Evolutionary conservation across 202 grass and related monocot genomes (phyloP).

Genomic region (Alloteropsis angusta): DNA sequence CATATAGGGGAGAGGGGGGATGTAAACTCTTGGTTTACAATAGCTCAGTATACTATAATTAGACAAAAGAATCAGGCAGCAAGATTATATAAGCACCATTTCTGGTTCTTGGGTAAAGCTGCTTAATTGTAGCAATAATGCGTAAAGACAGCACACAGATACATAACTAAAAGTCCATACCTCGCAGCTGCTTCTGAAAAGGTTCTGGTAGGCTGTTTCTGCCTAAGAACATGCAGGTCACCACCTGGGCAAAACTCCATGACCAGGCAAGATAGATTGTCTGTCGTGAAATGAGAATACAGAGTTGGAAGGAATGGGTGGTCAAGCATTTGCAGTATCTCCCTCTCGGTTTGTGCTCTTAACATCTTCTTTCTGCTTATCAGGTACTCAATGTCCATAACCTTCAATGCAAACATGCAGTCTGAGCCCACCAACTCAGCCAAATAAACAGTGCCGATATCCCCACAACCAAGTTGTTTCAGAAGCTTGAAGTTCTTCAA

Average conservation of each 20-base stretch:
- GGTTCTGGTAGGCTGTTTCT: conserved; percentile 81
- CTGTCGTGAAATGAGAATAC: conserved; percentile 84
- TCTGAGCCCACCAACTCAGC: conserved; percentile 75
- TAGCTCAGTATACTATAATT: not conserved
- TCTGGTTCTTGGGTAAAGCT: not conserved
- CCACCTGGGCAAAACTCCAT: conserved; percentile 97
- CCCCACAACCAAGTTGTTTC: conserved; percentile 84
- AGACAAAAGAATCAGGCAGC: not conserved
- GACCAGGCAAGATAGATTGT: conserved; percentile 82
- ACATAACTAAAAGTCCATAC: conserved; percentile 27
- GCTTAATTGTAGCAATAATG: not conserved
- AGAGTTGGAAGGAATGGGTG: conserved; percentile 91
- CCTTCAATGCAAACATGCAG: conserved; percentile 86
- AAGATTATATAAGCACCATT: not conserved
- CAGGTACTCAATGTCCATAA: conserved; percentile 90
- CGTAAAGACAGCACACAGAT: not conserved
- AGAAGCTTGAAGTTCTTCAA: conserved; percentile 95
- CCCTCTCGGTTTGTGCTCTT: conserved; percentile 90
- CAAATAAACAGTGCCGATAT: conserved; percentile 96
- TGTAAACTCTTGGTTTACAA: not conserved
- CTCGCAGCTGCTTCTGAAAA: conserved; percentile 93
- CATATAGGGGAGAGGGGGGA: not conserved
- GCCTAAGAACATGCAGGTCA: conserved; percentile 86
- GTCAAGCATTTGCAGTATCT: conserved; percentile 94
- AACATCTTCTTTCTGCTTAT: conserved; percentile 93